A percentile compares a stretch with the other conserved stretches of the same genome.
Conservation (phyloP, 2,329 filamentous ascomycete species). For the Colletotrichum orchidophilum region DNA sequence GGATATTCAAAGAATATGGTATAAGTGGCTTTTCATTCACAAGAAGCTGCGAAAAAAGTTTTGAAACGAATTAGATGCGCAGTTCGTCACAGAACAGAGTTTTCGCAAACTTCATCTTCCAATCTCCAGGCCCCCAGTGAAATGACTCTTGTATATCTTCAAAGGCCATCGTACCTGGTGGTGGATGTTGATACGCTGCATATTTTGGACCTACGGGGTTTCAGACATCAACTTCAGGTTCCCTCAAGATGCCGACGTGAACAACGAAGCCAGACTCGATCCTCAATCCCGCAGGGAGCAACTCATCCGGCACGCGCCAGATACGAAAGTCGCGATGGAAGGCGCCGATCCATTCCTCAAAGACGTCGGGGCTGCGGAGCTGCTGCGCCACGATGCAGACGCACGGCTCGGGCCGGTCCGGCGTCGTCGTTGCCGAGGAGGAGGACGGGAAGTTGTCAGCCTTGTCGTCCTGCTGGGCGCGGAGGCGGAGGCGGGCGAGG, state of each 20-base stretch:
- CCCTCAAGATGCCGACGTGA: slow-evolving; percentile 75
- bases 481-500: slow-evolving; percentile 69
- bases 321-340: slow-evolving; percentile 75
- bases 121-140: background rate
- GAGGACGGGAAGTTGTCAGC: slow-evolving; percentile 1
- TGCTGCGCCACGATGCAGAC: slow-evolving; percentile 90
- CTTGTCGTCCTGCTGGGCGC: slow-evolving; percentile 22
- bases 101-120: background rate
- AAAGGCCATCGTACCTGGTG: background rate
- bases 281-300: slow-evolving; percentile 67
- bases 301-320: slow-evolving; percentile 77
- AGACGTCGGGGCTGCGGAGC: slow-evolving; percentile 84
- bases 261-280: slow-evolving; percentile 81
- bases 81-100: background rate
- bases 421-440: slow-evolving; percentile 25
- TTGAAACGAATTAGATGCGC: slow-evolving; percentile 11
- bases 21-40: slow-evolving; percentile 7
- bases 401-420: slow-evolving; percentile 56
- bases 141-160: background rate
- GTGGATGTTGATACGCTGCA: too few species aligned
- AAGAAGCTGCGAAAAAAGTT: slow-evolving; percentile 8
- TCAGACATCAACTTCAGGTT: background rate
- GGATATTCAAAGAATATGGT: slow-evolving; percentile 7
- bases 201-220: background rate
- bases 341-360: slow-evolving; percentile 79